Conservation (phyloP, 1,284 basidiomycete genomes). For the Dichomitus squalens region DNA sequence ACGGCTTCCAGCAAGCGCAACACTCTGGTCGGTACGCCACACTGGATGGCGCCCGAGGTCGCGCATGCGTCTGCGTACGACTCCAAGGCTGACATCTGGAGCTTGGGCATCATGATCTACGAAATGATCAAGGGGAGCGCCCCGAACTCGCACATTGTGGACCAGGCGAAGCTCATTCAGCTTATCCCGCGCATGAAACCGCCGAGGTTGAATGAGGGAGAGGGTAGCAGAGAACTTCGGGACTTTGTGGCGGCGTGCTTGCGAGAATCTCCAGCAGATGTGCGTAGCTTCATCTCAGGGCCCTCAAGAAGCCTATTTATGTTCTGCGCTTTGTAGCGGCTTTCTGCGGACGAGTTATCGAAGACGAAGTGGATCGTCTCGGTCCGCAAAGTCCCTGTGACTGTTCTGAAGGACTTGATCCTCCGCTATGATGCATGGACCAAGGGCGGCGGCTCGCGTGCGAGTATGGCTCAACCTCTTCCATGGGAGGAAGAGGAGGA, state of each 20-base stretch:
- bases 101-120: constrained; percentile 91
- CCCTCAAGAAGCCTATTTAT: constrained; percentile 12
- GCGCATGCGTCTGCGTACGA: constrained; percentile 91
- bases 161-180: constrained; percentile 88
- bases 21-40: constrained; percentile 94
- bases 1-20: constrained; percentile 89
- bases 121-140: constrained; percentile 96
- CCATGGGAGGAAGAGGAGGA: constrained; percentile 71
- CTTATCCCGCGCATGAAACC: constrained; percentile 89
- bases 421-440: constrained; percentile 77
- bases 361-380: constrained; percentile 95
- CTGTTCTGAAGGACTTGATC: constrained; percentile 84
- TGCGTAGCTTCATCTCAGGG: constrained; percentile 39
- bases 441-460: constrained; percentile 78
- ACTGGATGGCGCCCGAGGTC: constrained; percentile 99
- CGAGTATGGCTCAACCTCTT: constrained; percentile 75
- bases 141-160: constrained; percentile 81
- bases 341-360: constrained; percentile 86
- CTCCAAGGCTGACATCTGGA: constrained; percentile 96
- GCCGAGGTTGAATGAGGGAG: constrained; percentile 77
- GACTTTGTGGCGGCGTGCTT: constrained; percentile 90
- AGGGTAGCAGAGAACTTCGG: constrained; percentile 82
- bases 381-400: constrained; percentile 67
- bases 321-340: constrained; percentile 55
- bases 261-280: constrained; percentile 81